A percentile compares a stretch with the other conserved stretches of the same genome.
Evolutionary conservation across 306 rosid species (phyloP).

Genomic region (Cucurbita ficifolia): DNA sequence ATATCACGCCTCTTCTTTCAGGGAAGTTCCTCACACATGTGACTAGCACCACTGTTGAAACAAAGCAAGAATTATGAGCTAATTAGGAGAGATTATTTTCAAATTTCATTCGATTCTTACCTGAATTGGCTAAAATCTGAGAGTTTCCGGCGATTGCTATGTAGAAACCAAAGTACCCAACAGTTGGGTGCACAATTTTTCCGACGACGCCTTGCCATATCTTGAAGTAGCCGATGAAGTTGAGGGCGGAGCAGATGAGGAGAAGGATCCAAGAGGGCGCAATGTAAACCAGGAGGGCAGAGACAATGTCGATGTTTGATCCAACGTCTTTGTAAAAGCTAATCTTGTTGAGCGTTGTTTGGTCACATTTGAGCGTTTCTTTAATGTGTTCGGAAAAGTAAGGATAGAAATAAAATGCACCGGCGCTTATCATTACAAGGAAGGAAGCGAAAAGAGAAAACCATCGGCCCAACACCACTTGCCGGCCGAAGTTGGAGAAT

Average conservation of each 20-base stretch:
- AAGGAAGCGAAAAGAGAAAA: not conserved
- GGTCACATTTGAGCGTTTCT: slow-evolving; percentile 16
- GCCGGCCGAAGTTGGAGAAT: not conserved
- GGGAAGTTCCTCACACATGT: slow-evolving; percentile 27
- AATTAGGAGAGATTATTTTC: too few relatives aligned
- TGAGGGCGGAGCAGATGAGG: slow-evolving; percentile 5
- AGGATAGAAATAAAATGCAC: slow-evolving; percentile 18
- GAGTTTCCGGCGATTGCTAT: slow-evolving; percentile 19
- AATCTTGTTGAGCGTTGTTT: slow-evolving; percentile 5
- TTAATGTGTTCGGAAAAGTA: slow-evolving; percentile 21
- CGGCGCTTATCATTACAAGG: slow-evolving; percentile 14
- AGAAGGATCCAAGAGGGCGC: slow-evolving; percentile 15
- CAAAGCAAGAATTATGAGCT: too few relatives aligned
- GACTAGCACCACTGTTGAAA: slow-evolving; percentile 11
- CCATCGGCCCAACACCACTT: not conserved
- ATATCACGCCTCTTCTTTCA: slow-evolving; percentile 19
- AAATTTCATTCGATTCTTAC: not conserved
- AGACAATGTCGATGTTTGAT: slow-evolving; percentile 16
- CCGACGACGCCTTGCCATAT: not conserved
- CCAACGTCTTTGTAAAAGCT: slow-evolving; percentile 30
- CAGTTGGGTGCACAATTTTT: slow-evolving; percentile 4
- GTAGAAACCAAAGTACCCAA: slow-evolving; percentile 21
- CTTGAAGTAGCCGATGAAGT: slow-evolving; percentile 11
- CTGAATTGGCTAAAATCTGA: slow-evolving; percentile 16
- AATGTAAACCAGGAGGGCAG: slow-evolving; percentile 18